phyloP scores from a whole-genome alignment of 371 early-diverging fungal genomes.

The Mucor mucedo region DNA sequence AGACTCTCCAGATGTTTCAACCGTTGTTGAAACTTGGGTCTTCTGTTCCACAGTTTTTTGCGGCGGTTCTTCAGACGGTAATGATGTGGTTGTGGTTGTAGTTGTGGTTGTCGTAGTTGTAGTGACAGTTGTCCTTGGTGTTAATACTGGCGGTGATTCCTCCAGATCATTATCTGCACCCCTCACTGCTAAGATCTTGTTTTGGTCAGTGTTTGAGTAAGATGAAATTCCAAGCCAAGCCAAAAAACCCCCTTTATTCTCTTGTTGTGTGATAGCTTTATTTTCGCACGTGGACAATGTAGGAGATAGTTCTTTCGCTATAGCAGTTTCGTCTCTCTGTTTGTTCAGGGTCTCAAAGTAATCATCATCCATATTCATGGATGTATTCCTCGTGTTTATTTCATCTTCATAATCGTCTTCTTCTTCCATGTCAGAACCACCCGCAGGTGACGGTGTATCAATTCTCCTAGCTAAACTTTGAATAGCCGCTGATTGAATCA shows the following conservation, averaged over 20 bases:
- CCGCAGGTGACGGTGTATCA: background rate
- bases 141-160: background rate
- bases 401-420: constrained; percentile 4
- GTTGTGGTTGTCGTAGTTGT: constrained; percentile 8
- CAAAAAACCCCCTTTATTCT: constrained; percentile 13
- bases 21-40: background rate
- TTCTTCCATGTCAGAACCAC: constrained; percentile 1
- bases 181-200: background rate
- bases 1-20: background rate
- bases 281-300: constrained; percentile 15
- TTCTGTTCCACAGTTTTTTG: too few species aligned
- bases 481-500: constrained; percentile 10
- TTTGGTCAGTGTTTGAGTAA: background rate
- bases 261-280: background rate
- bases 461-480: constrained; percentile 13
- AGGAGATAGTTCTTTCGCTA: constrained; percentile 2
- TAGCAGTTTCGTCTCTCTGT: constrained; percentile 1
- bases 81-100: background rate
- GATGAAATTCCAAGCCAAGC: constrained; percentile 19
- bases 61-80: background rate
- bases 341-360: background rate
- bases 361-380: constrained; percentile 1
- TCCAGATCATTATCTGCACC: constrained; percentile 7
- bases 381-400: background rate
- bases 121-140: background rate